Evolutionary conservation across 1,284 basidiomycete species (phyloP).

Genomic region (Neotropicomus parvogracilis): DNA sequence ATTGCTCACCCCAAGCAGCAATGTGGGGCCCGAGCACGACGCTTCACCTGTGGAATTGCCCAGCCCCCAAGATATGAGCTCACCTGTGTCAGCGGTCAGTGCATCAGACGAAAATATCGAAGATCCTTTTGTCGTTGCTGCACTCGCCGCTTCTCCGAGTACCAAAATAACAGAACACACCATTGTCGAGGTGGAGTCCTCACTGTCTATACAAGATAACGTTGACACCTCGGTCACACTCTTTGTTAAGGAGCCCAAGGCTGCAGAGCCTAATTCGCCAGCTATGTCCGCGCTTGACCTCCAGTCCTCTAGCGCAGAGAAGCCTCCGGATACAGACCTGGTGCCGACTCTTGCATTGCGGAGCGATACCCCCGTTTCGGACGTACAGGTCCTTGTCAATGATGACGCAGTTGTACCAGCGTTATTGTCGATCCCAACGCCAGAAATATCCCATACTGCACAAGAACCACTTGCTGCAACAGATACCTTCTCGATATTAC

Average conservation of each 20-base stretch:
- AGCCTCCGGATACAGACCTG: neutral
- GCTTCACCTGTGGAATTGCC: neutral
- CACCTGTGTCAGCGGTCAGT: neutral
- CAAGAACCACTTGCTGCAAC: conserved; percentile 1
- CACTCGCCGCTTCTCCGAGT: neutral
- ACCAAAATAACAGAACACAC: neutral
- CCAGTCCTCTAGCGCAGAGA: neutral
- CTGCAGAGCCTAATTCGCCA: conserved; percentile 14
- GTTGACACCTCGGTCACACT: conserved; percentile 9
- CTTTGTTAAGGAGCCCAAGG: conserved; percentile 6
- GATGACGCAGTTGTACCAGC: neutral
- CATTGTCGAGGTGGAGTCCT: neutral
- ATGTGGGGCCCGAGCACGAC: neutral
- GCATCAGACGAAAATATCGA: conserved; percentile 4
- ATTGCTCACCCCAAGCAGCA: neutral
- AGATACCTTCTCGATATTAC: conserved; percentile 33
- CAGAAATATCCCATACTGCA: neutral
- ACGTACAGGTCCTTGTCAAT: neutral
- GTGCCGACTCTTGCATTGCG: neutral
- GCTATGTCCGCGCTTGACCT: conserved; percentile 21
- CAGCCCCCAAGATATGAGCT: neutral
- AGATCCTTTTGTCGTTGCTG: conserved; percentile 11
- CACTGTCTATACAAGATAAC: conserved; percentile 6
- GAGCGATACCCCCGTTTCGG: neutral
- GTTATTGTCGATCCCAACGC: neutral